Percentiles rank a stretch among this genome's conserved stretches.
Conservation (phyloP, 805 yeast genomes). For the Metschnikowia matae region DNA sequence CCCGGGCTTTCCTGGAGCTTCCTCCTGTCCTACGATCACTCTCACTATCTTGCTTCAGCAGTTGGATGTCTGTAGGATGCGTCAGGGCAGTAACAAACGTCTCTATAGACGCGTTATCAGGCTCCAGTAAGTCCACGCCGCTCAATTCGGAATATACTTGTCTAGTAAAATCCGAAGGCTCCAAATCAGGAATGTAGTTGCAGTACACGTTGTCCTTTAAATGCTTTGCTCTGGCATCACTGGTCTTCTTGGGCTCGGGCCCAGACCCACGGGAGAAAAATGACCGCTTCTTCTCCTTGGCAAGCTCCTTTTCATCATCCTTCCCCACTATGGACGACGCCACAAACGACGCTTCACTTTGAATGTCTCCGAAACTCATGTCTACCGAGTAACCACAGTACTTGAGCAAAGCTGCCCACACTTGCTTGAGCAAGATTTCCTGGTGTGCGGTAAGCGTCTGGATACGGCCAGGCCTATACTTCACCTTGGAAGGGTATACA, state of each 20-base stretch:
- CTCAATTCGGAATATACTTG: constrained; percentile 21
- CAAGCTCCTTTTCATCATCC: constrained; percentile 14
- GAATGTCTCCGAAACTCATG: constrained; percentile 27
- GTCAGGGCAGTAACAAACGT: constrained; percentile 21
- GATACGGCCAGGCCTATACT: constrained; percentile 35
- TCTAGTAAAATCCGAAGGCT: constrained; percentile 20
- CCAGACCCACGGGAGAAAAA: constrained; percentile 20
- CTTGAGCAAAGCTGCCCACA: constrained; percentile 17
- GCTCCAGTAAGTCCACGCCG: constrained; percentile 11
- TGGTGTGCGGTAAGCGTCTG: constrained; percentile 29
- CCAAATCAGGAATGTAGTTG: constrained; percentile 21
- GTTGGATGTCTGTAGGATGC: background rate
- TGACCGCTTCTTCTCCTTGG: constrained; percentile 31
- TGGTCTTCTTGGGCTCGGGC: constrained; percentile 13
- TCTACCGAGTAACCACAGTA: constrained; percentile 45
- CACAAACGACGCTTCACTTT: constrained; percentile 28
- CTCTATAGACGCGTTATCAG: constrained; percentile 26
- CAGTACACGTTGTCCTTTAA: constrained; percentile 26
- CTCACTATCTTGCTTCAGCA: background rate
- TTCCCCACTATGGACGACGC: constrained; percentile 23
- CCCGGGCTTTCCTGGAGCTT: constrained; percentile 17
- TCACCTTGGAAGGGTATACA: constrained; percentile 19
- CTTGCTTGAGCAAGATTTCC: constrained; percentile 17
- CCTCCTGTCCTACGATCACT: constrained; percentile 15
- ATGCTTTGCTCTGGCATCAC: constrained; percentile 26